Percentiles rank a stretch among this genome's conserved stretches.
Evolutionary conservation across 2,329 filamentous ascomycete genomes (phyloP).

Genomic region (Pyrenochaeta sp.): DNA sequence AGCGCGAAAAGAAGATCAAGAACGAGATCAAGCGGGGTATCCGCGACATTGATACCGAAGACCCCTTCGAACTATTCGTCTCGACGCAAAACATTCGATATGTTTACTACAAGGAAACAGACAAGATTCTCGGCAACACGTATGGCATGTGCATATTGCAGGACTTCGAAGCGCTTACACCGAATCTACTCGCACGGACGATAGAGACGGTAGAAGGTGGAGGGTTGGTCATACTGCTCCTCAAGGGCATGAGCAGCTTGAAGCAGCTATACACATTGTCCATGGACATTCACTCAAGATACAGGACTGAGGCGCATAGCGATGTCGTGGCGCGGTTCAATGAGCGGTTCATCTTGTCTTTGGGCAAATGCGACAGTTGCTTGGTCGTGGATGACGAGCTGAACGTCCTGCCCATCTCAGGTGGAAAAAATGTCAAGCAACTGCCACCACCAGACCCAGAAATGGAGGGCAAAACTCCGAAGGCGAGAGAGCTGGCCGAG

Average conservation of each 20-base stretch:
- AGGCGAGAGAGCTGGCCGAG: constrained; percentile 77
- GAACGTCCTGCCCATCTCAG: constrained; percentile 96
- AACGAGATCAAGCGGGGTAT: constrained; percentile 96
- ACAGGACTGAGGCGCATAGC: constrained; percentile 93
- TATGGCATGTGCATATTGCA: constrained; percentile 99
- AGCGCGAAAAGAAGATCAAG: constrained; percentile 98
- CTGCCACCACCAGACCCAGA: constrained; percentile 80
- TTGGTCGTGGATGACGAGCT: constrained; percentile 97
- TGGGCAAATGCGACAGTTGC: constrained; percentile 94
- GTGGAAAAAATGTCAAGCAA: constrained; percentile 86
- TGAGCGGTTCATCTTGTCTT: constrained; percentile 92
- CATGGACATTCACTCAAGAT: constrained; percentile 97
- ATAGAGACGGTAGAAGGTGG: constrained; percentile 98
- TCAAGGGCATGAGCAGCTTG: constrained; percentile 96
- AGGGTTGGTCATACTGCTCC: constrained; percentile 84
- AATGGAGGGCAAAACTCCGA: constrained; percentile 73
- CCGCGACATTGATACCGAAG: constrained; percentile 88
- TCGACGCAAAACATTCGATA: constrained; percentile 97
- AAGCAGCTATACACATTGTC: constrained; percentile 96
- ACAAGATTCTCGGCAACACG: constrained; percentile 97
- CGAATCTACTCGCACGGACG: constrained; percentile 92
- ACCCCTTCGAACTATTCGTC: constrained; percentile 97
- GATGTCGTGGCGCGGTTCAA: constrained; percentile 97
- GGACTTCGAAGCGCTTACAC: constrained; percentile 96
- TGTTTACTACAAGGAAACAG: constrained; percentile 99